These are phyloP conservation scores for Candida bentonensis DNA, from an alignment of 805 yeast species.

Conservation along the genomic window DNA sequence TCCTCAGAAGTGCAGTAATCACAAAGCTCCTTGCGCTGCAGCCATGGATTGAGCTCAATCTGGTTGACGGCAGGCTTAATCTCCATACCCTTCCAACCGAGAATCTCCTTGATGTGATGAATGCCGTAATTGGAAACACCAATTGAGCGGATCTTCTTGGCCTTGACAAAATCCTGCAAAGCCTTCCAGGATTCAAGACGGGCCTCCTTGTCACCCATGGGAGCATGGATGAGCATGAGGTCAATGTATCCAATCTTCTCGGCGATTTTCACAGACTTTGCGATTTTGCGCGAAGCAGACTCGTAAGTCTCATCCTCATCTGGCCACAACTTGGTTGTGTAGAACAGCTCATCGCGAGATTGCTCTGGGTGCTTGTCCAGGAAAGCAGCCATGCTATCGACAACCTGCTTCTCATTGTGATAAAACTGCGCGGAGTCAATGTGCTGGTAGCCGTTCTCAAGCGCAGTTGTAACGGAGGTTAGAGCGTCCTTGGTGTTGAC, in stretches of 20 bases:
- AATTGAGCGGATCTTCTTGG: slow-evolving; percentile 44
- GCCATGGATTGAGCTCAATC: slow-evolving; percentile 60
- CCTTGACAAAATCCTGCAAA: slow-evolving; percentile 55
- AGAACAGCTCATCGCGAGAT: slow-evolving; percentile 34
- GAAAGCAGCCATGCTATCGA: slow-evolving; percentile 39
- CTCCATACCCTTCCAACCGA: slow-evolving; percentile 15
- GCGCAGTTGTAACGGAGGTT: slow-evolving; percentile 40
- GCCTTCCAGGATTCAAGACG: slow-evolving; percentile 58
- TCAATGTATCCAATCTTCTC: slow-evolving; percentile 52
- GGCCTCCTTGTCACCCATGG: slow-evolving; percentile 27
- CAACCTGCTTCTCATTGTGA: slow-evolving; percentile 47
- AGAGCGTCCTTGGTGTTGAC: slow-evolving; percentile 11
- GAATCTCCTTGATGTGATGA: slow-evolving; percentile 46
- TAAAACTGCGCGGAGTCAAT: slow-evolving; percentile 62
- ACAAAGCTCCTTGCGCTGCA: slow-evolving; percentile 38
- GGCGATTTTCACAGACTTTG: slow-evolving; percentile 38
- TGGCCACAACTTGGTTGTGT: slow-evolving; percentile 68
- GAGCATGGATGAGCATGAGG: slow-evolving; percentile 49
- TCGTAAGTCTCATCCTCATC: slow-evolving; percentile 41
- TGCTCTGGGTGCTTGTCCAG: slow-evolving; percentile 28
- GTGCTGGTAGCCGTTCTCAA: slow-evolving; percentile 57
- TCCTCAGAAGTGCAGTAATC: slow-evolving; percentile 38
- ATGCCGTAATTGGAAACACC: slow-evolving; percentile 68
- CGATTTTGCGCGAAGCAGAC: slow-evolving; percentile 44
- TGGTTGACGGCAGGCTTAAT: slow-evolving; percentile 51